Evolutionary conservation across 1,139 yeast species (phyloP).

Genomic region (Saccharomyces hybrid): DNA sequence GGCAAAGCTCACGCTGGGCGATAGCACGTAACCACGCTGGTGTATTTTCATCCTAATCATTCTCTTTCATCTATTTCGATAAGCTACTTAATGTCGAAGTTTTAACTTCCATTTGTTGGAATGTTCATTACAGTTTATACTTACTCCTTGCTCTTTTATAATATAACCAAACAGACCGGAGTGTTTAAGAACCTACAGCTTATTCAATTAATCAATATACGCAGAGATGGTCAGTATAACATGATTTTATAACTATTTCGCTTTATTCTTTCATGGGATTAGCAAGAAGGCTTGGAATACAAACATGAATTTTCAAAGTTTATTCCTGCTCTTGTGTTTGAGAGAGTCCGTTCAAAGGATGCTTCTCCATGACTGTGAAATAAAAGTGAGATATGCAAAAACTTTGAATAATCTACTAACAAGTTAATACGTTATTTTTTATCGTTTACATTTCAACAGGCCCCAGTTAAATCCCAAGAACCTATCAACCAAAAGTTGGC

Average conservation of each 20-base stretch:
- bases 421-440: conserved; percentile 2
- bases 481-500: conserved; percentile 98
- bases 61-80: background rate
- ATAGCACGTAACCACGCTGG: background rate
- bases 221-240: conserved; percentile 94
- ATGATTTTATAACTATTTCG: conserved; percentile 6
- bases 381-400: conserved; percentile 1
- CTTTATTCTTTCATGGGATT: background rate
- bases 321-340: background rate
- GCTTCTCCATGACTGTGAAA: background rate
- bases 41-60: background rate
- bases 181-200: conserved; percentile 43
- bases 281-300: background rate
- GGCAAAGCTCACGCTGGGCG: background rate
- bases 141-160: background rate
- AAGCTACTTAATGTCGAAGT: background rate
- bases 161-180: conserved; percentile 62
- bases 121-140: background rate
- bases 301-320: background rate
- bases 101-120: background rate
- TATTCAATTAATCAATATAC: conserved; percentile 40
- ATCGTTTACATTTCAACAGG: conserved; percentile 40
- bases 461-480: conserved; percentile 89
- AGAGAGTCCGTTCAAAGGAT: background rate
- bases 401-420: conserved; percentile 16